A percentile compares a stretch with the other conserved stretches of the same genome.
phyloP scores from a whole-genome alignment of 2,329 filamentous ascomycete genomes.

The Neofusicoccum ribis region DNA sequence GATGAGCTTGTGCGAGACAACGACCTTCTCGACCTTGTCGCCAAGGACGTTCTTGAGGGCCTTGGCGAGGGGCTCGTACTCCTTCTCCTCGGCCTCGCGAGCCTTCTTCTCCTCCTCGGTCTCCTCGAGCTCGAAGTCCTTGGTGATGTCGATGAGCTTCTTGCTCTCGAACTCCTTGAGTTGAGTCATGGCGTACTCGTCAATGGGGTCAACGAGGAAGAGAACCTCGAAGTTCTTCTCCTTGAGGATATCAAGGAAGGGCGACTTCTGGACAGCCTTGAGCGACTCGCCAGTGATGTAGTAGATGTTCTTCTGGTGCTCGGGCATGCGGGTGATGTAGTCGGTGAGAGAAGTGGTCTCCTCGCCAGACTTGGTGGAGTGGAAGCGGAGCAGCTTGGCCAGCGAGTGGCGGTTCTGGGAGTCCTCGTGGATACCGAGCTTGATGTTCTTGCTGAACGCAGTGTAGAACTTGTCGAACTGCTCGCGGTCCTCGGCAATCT shows the following conservation, averaged over 20 bases:
- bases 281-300: conserved; percentile 99
- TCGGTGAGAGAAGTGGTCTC: conserved; percentile 92
- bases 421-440: conserved; percentile 99
- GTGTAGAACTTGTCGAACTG: conserved; percentile 99
- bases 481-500: conserved; percentile 99
- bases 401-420: conserved; percentile 91
- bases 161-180: conserved; percentile 99
- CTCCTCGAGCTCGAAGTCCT: conserved; percentile 99
- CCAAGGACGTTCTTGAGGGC: conserved; percentile 98
- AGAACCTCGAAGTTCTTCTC: conserved; percentile 99
- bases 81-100: conserved; percentile 97
- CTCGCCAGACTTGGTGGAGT: conserved; percentile 97
- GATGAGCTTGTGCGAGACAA: conserved; percentile 96
- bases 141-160: conserved; percentile 99
- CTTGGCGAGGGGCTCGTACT: conserved; percentile 93
- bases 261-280: conserved; percentile 97
- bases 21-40: conserved; percentile 99
- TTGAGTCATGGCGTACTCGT: conserved; percentile 99
- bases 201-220: conserved; percentile 98
- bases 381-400: conserved; percentile 98
- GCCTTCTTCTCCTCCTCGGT: conserved; percentile 98
- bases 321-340: conserved; percentile 98
- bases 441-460: conserved; percentile 99
- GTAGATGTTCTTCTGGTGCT: conserved; percentile 99
- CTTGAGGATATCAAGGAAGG: conserved; percentile 98